These are phyloP conservation scores for thale cress (Arabidopsis thaliana) DNA, from an alignment of 345 rosid species.

Conservation along the genomic window DNA sequence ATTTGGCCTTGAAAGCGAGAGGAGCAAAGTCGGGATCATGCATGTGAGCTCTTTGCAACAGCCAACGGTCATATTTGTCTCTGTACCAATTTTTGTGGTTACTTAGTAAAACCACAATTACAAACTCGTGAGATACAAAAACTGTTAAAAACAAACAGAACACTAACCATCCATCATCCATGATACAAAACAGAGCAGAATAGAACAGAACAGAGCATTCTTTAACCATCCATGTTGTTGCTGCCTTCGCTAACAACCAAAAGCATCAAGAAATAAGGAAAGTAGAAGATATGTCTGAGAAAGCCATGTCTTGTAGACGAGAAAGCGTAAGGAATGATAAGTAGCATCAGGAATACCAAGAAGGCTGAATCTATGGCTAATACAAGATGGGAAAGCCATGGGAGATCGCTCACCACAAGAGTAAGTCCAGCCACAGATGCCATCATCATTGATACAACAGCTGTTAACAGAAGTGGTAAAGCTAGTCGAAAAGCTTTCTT, in stretches of 20 bases:
- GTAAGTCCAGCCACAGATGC: constrained; percentile 16
- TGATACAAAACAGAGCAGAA: neutral
- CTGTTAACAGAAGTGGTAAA: constrained; percentile 2
- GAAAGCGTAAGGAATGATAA: constrained; percentile 3
- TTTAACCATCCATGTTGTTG: neutral
- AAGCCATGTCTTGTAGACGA: neutral
- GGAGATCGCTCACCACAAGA: constrained; percentile 11
- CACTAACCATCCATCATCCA: too few relatives aligned
- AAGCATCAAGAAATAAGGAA: constrained; percentile 14
- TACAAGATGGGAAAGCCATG: constrained; percentile 6
- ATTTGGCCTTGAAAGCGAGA: too few relatives aligned
- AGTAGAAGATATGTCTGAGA: constrained; percentile 18
- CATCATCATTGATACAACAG: neutral
- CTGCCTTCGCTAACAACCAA: neutral
- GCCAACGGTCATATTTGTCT: too few relatives aligned
- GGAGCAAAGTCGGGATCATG: too few relatives aligned
- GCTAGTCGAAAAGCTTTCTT: constrained; percentile 11
- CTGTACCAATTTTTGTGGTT: too few relatives aligned
- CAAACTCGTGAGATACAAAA: too few relatives aligned
- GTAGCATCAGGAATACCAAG: neutral
- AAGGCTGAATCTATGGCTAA: constrained; percentile 5
- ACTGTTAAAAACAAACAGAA: too few relatives aligned
- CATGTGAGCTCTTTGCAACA: too few relatives aligned
- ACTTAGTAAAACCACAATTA: too few relatives aligned
- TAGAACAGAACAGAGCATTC: neutral